Conservation (phyloP, 257 asterid genomes). For the Buddleja alternifolia region DNA sequence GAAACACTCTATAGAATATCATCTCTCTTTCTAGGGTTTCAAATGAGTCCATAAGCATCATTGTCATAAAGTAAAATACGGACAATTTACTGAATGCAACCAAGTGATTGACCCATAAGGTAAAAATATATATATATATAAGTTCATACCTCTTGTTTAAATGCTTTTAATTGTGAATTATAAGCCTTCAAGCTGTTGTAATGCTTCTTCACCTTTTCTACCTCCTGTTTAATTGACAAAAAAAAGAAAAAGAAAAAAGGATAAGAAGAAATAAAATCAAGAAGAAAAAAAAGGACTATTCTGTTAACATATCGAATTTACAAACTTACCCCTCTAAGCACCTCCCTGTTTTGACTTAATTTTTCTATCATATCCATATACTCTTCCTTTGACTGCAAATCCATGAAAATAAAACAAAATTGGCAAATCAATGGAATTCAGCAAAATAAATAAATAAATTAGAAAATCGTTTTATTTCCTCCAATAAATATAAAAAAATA, state of each 20-base stretch:
- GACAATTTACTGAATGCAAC: too few species aligned
- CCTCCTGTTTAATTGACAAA: constrained; percentile 39
- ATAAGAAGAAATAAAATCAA: constrained; percentile 13
- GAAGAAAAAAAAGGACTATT: constrained; percentile 9
- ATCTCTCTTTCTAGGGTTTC: too few species aligned
- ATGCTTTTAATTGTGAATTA: constrained; percentile 44
- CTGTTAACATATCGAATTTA: background rate
- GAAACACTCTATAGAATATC: too few species aligned
- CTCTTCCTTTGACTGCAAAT: constrained; percentile 52
- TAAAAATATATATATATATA: background rate
- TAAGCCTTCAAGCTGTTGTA: constrained; percentile 32
- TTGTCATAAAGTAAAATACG: too few species aligned
- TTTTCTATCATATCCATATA: constrained; percentile 33
- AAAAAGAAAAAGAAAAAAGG: background rate
- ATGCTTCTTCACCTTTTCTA: constrained; percentile 42
- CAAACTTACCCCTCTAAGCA: constrained; percentile 51
- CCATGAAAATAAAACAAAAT: background rate
- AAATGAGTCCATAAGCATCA: too few species aligned
- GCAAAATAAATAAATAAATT: too few species aligned
- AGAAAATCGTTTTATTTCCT: too few species aligned
- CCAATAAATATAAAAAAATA: background rate
- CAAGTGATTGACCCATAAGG: too few species aligned
- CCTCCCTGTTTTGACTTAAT: constrained; percentile 35
- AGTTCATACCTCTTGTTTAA: constrained; percentile 41
- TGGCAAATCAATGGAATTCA: background rate